A percentile compares a stretch with the other conserved stretches of the same genome.
Evolutionary conservation across 2,329 filamentous ascomycete genomes (phyloP).

Genomic region (Paecilomyces formosus): DNA sequence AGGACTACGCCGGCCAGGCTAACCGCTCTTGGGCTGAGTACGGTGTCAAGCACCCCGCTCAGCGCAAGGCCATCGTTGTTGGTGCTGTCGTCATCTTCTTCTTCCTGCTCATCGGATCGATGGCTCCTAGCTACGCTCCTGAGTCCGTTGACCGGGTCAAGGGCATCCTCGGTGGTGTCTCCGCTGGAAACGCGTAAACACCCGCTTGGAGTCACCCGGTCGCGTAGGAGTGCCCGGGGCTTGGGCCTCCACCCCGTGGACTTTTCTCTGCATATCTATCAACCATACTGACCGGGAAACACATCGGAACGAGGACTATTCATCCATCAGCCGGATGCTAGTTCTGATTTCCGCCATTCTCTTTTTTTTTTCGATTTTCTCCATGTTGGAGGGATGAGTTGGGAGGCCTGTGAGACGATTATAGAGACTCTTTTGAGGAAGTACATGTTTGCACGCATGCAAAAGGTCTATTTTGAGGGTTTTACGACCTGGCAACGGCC

Average conservation of each 20-base stretch:
- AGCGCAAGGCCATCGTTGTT: constrained; percentile 71
- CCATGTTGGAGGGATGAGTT: neutral
- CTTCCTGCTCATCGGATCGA: constrained; percentile 56
- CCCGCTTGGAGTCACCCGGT: neutral
- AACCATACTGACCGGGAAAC: neutral
- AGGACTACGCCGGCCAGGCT: constrained; percentile 66
- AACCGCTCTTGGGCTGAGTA: constrained; percentile 80
- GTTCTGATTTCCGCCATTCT: neutral
- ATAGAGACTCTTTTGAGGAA: neutral
- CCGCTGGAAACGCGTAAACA: constrained; percentile 24
- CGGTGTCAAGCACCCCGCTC: constrained; percentile 65
- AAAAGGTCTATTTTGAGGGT: constrained; percentile 1
- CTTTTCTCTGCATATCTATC: neutral
- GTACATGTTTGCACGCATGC: constrained; percentile 1
- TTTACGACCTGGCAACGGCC: constrained; percentile 16
- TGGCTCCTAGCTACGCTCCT: constrained; percentile 49
- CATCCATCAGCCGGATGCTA: neutral
- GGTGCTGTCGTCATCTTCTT: constrained; percentile 59
- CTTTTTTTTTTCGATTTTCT: neutral
- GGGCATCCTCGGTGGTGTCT: constrained; percentile 27
- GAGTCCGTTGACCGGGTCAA: constrained; percentile 26
- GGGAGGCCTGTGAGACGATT: neutral
- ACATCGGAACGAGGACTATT: neutral
- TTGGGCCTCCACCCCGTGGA: neutral
- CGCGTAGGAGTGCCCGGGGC: neutral